A percentile compares a stretch with the other conserved stretches of the same genome.
These are phyloP conservation scores for Parathielavia appendiculata DNA, from an alignment of 495 filamentous ascomycete genomes.

Conservation along the genomic window DNA sequence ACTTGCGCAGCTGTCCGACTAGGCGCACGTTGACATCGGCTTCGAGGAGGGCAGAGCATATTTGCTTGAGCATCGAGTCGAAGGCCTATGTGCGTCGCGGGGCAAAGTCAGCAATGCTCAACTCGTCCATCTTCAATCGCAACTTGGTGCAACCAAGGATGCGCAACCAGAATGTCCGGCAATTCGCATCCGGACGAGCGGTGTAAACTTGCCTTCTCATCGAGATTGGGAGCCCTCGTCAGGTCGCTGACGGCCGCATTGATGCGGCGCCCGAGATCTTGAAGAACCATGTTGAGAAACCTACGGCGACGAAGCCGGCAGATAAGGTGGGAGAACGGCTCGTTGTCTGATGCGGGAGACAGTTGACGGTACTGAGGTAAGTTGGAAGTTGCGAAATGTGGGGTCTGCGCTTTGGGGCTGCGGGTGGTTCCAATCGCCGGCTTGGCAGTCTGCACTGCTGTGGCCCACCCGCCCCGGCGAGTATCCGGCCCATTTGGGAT, in stretches of 20 bases:
- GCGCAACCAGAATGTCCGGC: too few relatives aligned
- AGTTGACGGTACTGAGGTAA: background rate
- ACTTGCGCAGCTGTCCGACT: slow-evolving; percentile 87
- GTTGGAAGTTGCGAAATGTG: background rate
- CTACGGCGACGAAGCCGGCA: slow-evolving; percentile 17
- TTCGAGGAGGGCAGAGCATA: slow-evolving; percentile 86
- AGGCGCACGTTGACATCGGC: slow-evolving; percentile 95
- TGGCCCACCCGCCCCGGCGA: too few relatives aligned
- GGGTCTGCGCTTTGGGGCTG: too few relatives aligned
- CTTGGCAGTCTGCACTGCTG: too few relatives aligned
- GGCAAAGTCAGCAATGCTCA: slow-evolving; percentile 4
- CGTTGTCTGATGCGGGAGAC: background rate
- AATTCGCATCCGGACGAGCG: too few relatives aligned
- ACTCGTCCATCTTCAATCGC: background rate
- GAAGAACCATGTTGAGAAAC: slow-evolving; percentile 73
- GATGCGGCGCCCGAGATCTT: slow-evolving; percentile 97
- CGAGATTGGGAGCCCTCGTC: slow-evolving; percentile 82
- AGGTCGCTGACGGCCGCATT: slow-evolving; percentile 93
- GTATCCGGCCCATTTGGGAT: too few relatives aligned
- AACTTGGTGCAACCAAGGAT: background rate
- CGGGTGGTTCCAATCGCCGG: too few relatives aligned
- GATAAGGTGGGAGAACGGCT: background rate
- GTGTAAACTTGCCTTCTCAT: slow-evolving; percentile 71
- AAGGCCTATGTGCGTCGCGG: slow-evolving; percentile 61
- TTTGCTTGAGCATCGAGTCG: slow-evolving; percentile 96